Base-by-base conservation (phyloP, 805 yeast genomes). In the Torulaspora quercuum region DNA sequence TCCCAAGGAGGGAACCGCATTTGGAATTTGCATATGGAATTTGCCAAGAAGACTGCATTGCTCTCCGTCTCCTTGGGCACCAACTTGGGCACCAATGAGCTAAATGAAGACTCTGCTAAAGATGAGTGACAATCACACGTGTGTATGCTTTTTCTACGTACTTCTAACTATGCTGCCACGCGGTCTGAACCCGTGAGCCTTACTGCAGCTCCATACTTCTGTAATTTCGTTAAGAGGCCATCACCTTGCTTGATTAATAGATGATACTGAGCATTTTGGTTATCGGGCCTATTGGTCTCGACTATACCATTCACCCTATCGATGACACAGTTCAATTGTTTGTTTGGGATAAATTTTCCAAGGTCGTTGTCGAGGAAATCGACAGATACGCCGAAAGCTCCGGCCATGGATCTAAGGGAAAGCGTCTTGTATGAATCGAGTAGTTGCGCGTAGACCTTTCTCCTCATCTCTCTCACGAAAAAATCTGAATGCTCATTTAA, bases 181-280 rank as follows among this genome's bases (percentile, higher is more conserved):
- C 78, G 73, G 58, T 88, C 96, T 17, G 95, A 84, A 31, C 97
- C 97, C 56, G 94, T 82, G 53, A 92, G 73, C 61, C 94, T 84
- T 33, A 92, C 97, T 14, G 97, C 96, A 29, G 97, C 96, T 30
- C 95, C 95, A 53, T 90, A 92, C 63, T 89, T 92, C 63, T 92
- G 98, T 57, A 92, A 73, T 63, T 90, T 92, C 11, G 98, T 90
- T 59, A 92, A 76, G 53, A 92, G 70, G 2, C 80, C 78, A 57
- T 92, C 98, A 45, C 98, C 97, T 59, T 82, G 94, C 63, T 86
- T 88, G 53, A 92, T 80, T 54, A 92, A 73, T 45, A 70, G 63
- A 59, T 88, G 95, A 63, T 89, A 92, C 65, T 90, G 97, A 39
- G 86, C 83, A 59, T 92, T 90, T 66, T 92, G 92, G 67, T 83